These are phyloP conservation scores for Tephrocybe sp. DNA, from an alignment of 768 basidiomycete genomes.

Conservation along the genomic window DNA sequence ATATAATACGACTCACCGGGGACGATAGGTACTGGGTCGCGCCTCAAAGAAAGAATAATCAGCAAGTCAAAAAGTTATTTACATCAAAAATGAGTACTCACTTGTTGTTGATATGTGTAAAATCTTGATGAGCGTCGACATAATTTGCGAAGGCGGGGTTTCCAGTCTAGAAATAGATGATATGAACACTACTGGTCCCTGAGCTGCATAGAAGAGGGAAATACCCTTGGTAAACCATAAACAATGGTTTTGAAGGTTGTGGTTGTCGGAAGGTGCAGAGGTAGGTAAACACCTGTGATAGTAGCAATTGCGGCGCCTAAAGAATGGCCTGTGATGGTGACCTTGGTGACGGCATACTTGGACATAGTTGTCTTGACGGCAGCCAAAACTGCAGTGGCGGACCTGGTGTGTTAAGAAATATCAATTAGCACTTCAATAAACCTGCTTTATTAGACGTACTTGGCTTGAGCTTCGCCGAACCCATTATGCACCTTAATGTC, in stretches of 20 bases:
- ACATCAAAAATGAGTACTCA: slow-evolving; percentile 1
- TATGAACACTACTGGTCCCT: not conserved
- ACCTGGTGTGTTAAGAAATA: slow-evolving; percentile 12
- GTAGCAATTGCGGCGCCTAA: slow-evolving; percentile 40
- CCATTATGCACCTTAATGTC: slow-evolving; percentile 23
- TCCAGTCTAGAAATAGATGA: slow-evolving; percentile 21
- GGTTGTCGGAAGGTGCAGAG: slow-evolving; percentile 31
- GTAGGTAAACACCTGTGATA: slow-evolving; percentile 39
- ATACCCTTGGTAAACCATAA: slow-evolving; percentile 22
- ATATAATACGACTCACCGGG: slow-evolving; percentile 13
- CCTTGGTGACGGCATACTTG: slow-evolving; percentile 17
- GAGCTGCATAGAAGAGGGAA: not conserved
- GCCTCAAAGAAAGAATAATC: slow-evolving; percentile 15
- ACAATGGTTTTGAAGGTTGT: slow-evolving; percentile 16
- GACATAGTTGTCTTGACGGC: slow-evolving; percentile 26
- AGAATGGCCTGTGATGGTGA: slow-evolving; percentile 36
- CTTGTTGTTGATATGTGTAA: slow-evolving; percentile 52
- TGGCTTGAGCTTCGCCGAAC: slow-evolving; percentile 19
- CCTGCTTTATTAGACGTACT: not conserved
- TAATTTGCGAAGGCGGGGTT: slow-evolving; percentile 55
- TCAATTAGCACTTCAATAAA: not conserved
- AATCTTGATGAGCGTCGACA: slow-evolving; percentile 38
- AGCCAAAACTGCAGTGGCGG: slow-evolving; percentile 24
- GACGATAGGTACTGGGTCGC: slow-evolving; percentile 31
- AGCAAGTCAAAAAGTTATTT: not conserved